A percentile compares a stretch with the other conserved stretches of the same genome.
phyloP scores from a whole-genome alignment of 2,329 filamentous ascomycete genomes.

The Ophiostoma himal-ulmi region DNA sequence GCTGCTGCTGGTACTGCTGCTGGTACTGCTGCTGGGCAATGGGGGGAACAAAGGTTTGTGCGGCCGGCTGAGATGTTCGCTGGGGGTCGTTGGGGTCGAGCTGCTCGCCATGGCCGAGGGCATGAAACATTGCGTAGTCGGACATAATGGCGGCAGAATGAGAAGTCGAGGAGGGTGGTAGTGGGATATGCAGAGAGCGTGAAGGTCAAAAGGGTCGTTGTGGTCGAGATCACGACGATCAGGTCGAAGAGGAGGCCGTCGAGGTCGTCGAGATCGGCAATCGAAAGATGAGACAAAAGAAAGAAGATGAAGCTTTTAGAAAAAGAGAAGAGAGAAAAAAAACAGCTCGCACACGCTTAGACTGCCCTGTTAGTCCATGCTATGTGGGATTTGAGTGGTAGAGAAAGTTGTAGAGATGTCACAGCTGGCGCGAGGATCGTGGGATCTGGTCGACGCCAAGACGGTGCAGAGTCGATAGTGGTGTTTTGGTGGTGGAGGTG shows the following conservation, averaged over 20 bases:
- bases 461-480: slow-evolving; percentile 12
- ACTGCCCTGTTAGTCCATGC: slow-evolving; percentile 19
- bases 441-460: slow-evolving; percentile 14
- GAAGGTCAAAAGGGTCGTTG: neutral
- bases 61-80: slow-evolving; percentile 39
- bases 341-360: neutral
- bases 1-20: slow-evolving; percentile 51
- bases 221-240: neutral
- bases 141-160: slow-evolving; percentile 28
- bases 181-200: neutral
- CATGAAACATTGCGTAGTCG: slow-evolving; percentile 48
- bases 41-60: slow-evolving; percentile 47
- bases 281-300: neutral
- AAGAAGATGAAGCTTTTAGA: neutral
- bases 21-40: slow-evolving; percentile 51
- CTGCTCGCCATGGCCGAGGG: slow-evolving; percentile 46
- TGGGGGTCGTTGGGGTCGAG: slow-evolving; percentile 49
- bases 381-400: slow-evolving; percentile 11
- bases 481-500: slow-evolving; percentile 9
- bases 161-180: neutral
- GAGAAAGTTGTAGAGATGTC: slow-evolving; percentile 11
- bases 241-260: neutral
- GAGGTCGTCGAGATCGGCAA: neutral
- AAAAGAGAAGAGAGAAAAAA: neutral
- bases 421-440: slow-evolving; percentile 10